Base-by-base conservation (phyloP, 805 yeast species). In the Candida palmyrensis region DNA sequence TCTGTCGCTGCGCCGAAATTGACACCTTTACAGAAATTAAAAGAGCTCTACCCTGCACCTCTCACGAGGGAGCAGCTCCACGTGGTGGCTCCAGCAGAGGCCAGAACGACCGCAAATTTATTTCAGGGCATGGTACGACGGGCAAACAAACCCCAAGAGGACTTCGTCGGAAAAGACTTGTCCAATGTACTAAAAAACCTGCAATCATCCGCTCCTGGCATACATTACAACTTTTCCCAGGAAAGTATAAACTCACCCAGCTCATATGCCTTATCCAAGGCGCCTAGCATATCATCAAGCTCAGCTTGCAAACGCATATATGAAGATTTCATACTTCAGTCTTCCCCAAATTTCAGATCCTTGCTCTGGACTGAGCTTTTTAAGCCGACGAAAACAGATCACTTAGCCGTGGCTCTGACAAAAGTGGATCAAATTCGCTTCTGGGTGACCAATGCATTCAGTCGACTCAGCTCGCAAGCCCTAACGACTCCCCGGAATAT, bases 291-390 rank as follows among this genome's bases (percentile, higher is more conserved):
- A n/a, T n/a, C n/a, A n/a, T n/a, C n/a, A n/a, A 21, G 11, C 23
- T 9, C 24, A 4, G 25, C 18, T 7, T 29, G 13, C 18, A 13
- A n/a, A 11, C 23, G 37, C 19, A 41, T 43, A 6, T 33, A 36
- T 27, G 33, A 34, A 6, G 18, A 35, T 15, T 44, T 39, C 31
- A 33, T 41, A 3, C 9, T 5, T 5, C 20, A 18, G 18, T n/a
- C 24, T 10, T 10, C n/a, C 10, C n/a, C n/a, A 10, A 25, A 25
- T 10, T 12, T 25, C 10, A 8, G 22, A 29, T 17, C 25, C 22
- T 27, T 15, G n/a, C 21, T 53, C n/a, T 71, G 74, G 75, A 56
- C 64, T 37, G 71, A 67, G 41, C 44, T 54, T n/a, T 72, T 71
- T 42, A 56, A 53, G 33, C 79, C 79, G 2, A 39, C 38, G 3